phyloP scores from a whole-genome alignment of 805 yeast species.

The Spathaspora gorwiae region DNA sequence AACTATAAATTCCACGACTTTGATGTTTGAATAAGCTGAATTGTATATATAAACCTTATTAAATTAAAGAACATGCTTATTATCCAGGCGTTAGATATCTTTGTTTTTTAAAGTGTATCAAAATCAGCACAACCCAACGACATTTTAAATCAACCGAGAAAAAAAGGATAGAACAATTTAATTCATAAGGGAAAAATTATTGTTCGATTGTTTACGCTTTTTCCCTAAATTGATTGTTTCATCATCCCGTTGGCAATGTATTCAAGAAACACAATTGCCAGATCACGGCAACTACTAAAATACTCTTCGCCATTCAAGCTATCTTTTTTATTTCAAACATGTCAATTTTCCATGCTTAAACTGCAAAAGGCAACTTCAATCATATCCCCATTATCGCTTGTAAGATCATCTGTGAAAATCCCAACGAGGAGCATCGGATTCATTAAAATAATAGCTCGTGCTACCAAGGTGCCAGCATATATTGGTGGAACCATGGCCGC shows the following conservation, averaged over 20 bases:
- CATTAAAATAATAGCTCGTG: conserved; percentile 48
- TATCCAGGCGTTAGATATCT: no score
- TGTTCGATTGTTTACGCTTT: neutral
- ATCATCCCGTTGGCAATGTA: neutral
- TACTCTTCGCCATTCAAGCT: neutral
- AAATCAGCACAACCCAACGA: no score
- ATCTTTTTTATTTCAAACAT: neutral
- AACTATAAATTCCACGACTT: no score
- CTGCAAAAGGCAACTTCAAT: neutral
- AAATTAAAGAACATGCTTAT: no score
- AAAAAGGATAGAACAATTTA: no score
- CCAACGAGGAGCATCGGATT: conserved; percentile 29
- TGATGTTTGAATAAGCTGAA: no score
- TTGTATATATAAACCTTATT: no score
- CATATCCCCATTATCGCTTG: no score
- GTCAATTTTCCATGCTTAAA: neutral
- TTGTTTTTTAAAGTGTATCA: no score
- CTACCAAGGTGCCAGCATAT: conserved; percentile 67
- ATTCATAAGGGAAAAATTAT: no score
- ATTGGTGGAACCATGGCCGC: conserved; percentile 92
- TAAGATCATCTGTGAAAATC: neutral
- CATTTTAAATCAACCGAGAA: no score
- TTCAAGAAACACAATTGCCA: neutral
- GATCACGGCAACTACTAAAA: neutral
- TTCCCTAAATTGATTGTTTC: neutral